phyloP scores from a whole-genome alignment of 2,329 filamentous ascomycete species.

The Diaporthe destruens region DNA sequence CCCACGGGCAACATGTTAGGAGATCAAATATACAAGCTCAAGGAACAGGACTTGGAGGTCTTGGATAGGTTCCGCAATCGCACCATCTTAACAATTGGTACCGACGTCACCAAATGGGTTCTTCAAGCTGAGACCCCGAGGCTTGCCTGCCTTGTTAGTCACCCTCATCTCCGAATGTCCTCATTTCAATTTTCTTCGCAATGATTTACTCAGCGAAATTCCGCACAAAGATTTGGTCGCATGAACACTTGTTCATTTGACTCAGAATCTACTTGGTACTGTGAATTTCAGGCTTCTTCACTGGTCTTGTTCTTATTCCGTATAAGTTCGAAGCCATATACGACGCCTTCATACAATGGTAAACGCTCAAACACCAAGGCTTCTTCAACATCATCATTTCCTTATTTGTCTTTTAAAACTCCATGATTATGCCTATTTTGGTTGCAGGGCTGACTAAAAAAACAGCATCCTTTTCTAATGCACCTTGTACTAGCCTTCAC shows the following conservation, averaged over 20 bases:
- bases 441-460: neutral
- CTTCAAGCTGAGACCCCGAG: conserved; percentile 53
- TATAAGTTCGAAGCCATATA: too few species aligned
- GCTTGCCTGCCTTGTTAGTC: conserved; percentile 56
- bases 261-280: neutral
- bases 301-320: too few species aligned
- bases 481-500: conserved; percentile 66
- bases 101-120: conserved; percentile 47
- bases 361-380: too few species aligned
- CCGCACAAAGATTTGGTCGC: neutral
- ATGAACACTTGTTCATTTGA: neutral
- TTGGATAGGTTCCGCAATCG: conserved; percentile 58
- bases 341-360: too few species aligned
- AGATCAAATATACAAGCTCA: conserved; percentile 50
- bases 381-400: neutral
- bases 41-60: conserved; percentile 50
- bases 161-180: neutral
- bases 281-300: neutral
- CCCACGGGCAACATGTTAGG: conserved; percentile 41
- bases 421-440: neutral
- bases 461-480: conserved; percentile 63
- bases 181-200: neutral
- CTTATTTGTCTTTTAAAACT: too few species aligned
- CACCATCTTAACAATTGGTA: conserved; percentile 57
- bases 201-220: too few species aligned